Conservation (phyloP, 2,329 filamentous ascomycete genomes). For the Pyrenochaeta sp. region DNA sequence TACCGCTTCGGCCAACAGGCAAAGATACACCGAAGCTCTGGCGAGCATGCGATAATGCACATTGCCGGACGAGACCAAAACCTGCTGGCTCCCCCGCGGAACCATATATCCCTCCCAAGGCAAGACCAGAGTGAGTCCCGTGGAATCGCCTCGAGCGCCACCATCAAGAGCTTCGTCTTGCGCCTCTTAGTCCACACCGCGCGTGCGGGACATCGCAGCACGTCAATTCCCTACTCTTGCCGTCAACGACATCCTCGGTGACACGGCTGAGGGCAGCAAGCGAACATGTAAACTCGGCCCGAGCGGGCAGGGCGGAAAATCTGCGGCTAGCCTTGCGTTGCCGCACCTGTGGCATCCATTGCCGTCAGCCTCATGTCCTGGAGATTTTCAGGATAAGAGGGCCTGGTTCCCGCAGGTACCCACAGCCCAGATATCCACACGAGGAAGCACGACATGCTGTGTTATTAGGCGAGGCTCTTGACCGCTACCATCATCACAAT, state of each 20-base stretch:
- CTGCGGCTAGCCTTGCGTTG: conserved; percentile 19
- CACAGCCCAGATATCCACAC: background rate
- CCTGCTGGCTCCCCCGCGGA: background rate
- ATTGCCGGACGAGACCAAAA: conserved; percentile 8
- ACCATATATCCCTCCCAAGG: background rate
- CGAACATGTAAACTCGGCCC: conserved; percentile 3
- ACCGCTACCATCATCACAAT: background rate
- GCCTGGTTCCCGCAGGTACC: background rate
- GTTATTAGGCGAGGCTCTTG: background rate
- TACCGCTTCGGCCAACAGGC: conserved; percentile 13
- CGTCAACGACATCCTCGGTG: background rate
- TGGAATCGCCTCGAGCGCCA: background rate
- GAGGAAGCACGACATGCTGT: background rate
- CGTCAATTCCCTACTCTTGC: background rate
- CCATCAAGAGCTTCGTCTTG: background rate
- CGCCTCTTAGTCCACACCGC: too few species aligned
- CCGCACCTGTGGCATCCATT: conserved; percentile 13
- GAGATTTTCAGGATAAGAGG: background rate
- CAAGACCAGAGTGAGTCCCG: background rate
- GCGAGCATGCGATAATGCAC: conserved; percentile 14
- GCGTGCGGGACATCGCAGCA: too few species aligned
- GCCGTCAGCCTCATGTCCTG: background rate
- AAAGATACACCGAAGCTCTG: conserved; percentile 12
- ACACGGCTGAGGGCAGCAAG: background rate
- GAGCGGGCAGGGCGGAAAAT: conserved; percentile 9